phyloP scores from a whole-genome alignment of 129 eudicot species.

The Chrysanthemum makinoi region DNA sequence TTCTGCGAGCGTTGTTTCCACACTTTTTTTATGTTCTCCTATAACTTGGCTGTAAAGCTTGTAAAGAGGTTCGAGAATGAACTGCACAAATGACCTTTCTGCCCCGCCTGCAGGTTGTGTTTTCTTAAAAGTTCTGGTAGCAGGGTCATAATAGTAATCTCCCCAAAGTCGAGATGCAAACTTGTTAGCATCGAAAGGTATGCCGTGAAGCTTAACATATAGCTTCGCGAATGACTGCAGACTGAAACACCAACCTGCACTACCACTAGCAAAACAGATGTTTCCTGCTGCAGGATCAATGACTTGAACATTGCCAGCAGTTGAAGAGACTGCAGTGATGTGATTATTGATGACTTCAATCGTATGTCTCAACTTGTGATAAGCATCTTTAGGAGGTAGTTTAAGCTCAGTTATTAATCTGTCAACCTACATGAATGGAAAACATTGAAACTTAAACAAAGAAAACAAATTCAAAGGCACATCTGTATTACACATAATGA shows the following conservation, averaged over 20 bases:
- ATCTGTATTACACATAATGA: too few relatives aligned
- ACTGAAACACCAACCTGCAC: constrained; percentile 99
- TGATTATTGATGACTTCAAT: constrained; percentile 86
- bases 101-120: constrained; percentile 76
- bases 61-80: constrained; percentile 92
- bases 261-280: constrained; percentile 94
- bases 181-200: constrained; percentile 80
- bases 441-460: constrained; percentile 12
- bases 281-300: constrained; percentile 84
- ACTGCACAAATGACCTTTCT: constrained; percentile 91
- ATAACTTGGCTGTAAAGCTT: constrained; percentile 95
- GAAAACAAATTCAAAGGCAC: background rate
- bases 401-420: constrained; percentile 90
- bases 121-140: constrained; percentile 70
- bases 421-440: constrained; percentile 65
- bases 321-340: constrained; percentile 84
- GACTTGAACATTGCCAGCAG: constrained; percentile 85
- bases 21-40: constrained; percentile 98
- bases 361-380: constrained; percentile 87
- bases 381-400: constrained; percentile 94
- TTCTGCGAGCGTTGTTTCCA: constrained; percentile 87
- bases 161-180: constrained; percentile 98
- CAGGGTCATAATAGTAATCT: constrained; percentile 72
- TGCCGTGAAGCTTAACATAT: constrained; percentile 89
- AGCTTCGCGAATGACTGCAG: constrained; percentile 93